A percentile compares a stretch with the other conserved stretches of the same genome.
phyloP scores from a whole-genome alignment of 2,329 filamentous ascomycete species.

The Zymoseptoria pseudotritici region DNA sequence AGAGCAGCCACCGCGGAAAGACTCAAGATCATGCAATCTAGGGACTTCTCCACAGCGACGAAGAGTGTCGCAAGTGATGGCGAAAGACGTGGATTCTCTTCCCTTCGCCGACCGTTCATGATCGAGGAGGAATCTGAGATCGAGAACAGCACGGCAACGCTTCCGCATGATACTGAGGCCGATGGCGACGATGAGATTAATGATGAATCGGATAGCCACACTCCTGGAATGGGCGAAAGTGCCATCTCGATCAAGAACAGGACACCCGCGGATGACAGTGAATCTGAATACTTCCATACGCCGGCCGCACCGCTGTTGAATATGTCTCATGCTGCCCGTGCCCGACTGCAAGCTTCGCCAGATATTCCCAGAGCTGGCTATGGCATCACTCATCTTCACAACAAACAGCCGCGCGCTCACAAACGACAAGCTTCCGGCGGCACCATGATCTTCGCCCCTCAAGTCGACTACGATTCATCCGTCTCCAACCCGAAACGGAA shows the following conservation, averaged over 20 bases:
- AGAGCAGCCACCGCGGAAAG: conserved; percentile 39
- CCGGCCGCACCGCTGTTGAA: conserved; percentile 28
- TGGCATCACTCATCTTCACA: conserved; percentile 4
- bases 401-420: conserved; percentile 35
- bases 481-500: conserved; percentile 25
- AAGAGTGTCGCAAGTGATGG: conserved; percentile 53
- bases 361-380: conserved; percentile 23
- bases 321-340: conserved; percentile 19
- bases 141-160: conserved; percentile 34
- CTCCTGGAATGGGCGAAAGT: conserved; percentile 28
- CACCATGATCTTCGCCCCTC: conserved; percentile 79
- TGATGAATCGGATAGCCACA: conserved; percentile 54
- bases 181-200: conserved; percentile 89
- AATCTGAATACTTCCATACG: conserved; percentile 39
- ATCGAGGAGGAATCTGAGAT: conserved; percentile 41
- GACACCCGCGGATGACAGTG: conserved; percentile 21
- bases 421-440: conserved; percentile 69
- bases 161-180: conserved; percentile 62
- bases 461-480: conserved; percentile 26
- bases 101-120: conserved; percentile 34
- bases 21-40: conserved; percentile 20
- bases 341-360: conserved; percentile 20
- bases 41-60: conserved; percentile 45
- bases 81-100: conserved; percentile 33
- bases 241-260: conserved; percentile 26